phyloP scores from a whole-genome alignment of 1,284 basidiomycete genomes.

The Thelephora terrestris region DNA sequence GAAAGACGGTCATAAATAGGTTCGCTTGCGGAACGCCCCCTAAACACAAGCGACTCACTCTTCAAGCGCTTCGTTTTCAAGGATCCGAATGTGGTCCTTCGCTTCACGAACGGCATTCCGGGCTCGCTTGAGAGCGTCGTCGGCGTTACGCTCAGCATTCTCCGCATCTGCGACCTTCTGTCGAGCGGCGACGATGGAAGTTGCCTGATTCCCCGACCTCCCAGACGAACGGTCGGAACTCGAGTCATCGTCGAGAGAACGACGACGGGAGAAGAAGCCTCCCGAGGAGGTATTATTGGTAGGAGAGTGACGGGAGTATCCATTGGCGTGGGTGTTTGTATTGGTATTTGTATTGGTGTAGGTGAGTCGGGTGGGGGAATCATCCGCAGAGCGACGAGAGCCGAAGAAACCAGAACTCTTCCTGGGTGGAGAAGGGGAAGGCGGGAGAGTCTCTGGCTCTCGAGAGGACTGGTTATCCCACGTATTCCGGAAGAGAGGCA shows the following conservation, averaged over 20 bases:
- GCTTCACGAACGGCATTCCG: slow-evolving; percentile 40
- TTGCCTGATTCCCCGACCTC: slow-evolving; percentile 28
- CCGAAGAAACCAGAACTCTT: too few relatives aligned
- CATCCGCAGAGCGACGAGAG: too few relatives aligned
- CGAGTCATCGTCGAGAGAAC: slow-evolving; percentile 17
- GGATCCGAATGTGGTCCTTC: slow-evolving; percentile 37
- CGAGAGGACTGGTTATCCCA: too few relatives aligned
- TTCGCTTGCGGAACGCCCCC: background rate
- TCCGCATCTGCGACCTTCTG: slow-evolving; percentile 46
- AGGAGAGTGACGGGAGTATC: background rate
- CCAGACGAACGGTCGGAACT: background rate
- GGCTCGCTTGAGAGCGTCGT: slow-evolving; percentile 38
- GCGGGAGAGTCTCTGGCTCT: too few relatives aligned
- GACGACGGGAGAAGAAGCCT: slow-evolving; percentile 20
- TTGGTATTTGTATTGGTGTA: too few relatives aligned
- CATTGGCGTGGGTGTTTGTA: slow-evolving; percentile 8
- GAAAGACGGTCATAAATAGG: slow-evolving; percentile 1
- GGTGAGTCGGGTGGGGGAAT: too few relatives aligned
- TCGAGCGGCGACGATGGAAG: slow-evolving; percentile 39
- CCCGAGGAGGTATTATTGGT: slow-evolving; percentile 8
- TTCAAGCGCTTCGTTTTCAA: slow-evolving; percentile 45
- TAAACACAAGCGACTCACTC: slow-evolving; percentile 35
- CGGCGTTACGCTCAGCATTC: slow-evolving; percentile 42
- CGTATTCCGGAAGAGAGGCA: too few relatives aligned
- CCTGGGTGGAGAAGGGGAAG: too few relatives aligned